A percentile compares a stretch with the other conserved stretches of the same genome.
phyloP scores from a whole-genome alignment of 2,329 filamentous ascomycete genomes.

The Fusarium sp. region DNA sequence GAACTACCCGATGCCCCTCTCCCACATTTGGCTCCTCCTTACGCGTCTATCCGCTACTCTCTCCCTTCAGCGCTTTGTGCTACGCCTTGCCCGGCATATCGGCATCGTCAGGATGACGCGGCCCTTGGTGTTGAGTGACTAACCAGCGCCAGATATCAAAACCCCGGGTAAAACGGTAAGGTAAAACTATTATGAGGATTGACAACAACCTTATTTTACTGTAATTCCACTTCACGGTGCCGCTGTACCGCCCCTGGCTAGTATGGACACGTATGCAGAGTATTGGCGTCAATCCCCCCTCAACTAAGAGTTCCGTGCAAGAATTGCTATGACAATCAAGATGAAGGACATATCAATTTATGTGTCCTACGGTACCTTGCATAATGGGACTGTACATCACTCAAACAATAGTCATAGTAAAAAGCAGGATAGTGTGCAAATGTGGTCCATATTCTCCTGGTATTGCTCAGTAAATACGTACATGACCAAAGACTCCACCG shows the following conservation, averaged over 20 bases:
- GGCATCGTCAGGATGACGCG: slow-evolving; percentile 45
- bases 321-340: too few species aligned
- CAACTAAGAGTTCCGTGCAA: neutral
- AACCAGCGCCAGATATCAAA: slow-evolving; percentile 26
- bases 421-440: neutral
- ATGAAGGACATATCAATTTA: too few species aligned
- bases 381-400: slow-evolving; percentile 22
- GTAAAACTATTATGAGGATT: slow-evolving; percentile 6
- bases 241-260: slow-evolving; percentile 18
- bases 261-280: slow-evolving; percentile 15
- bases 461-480: slow-evolving; percentile 41
- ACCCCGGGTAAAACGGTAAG: slow-evolving; percentile 28
- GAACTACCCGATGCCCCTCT: neutral
- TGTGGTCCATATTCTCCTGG: slow-evolving; percentile 29
- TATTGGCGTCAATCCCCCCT: neutral
- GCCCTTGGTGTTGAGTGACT: slow-evolving; percentile 32
- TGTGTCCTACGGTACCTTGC: neutral
- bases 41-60: neutral
- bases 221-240: slow-evolving; percentile 18
- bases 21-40: neutral
- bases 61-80: slow-evolving; percentile 3
- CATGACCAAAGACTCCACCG: slow-evolving; percentile 19
- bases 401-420: slow-evolving; percentile 1
- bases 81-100: slow-evolving; percentile 35
- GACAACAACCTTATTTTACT: slow-evolving; percentile 25